Evolutionary conservation across 768 basidiomycete genomes (phyloP).

Genomic region (Lactarius tabidus): DNA sequence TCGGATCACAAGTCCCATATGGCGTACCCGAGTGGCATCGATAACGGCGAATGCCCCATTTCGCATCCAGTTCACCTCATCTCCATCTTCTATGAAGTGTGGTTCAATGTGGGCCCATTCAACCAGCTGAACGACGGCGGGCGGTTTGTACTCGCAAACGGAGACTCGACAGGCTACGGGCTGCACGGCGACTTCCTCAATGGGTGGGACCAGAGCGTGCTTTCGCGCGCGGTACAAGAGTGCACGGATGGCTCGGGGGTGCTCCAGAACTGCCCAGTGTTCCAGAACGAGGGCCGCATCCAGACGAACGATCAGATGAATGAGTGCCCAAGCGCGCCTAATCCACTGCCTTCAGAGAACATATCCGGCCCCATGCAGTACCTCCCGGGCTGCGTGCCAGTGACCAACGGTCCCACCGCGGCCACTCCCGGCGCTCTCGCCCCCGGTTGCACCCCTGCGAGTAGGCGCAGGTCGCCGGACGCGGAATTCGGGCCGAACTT

Average conservation of each 20-base stretch:
- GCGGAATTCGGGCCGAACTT: background rate
- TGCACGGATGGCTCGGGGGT: constrained; percentile 24
- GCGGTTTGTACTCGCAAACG: constrained; percentile 39
- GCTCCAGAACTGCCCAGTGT: constrained; percentile 1
- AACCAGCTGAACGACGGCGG: constrained; percentile 30
- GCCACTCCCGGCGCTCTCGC: background rate
- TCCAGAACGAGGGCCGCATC: constrained; percentile 1
- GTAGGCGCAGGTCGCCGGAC: constrained; percentile 4
- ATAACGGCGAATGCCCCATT: background rate
- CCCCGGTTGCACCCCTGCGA: background rate
- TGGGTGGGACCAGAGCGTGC: constrained; percentile 41
- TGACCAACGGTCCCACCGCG: background rate
- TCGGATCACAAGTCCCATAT: constrained; percentile 38
- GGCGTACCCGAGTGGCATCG: constrained; percentile 29
- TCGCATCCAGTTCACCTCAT: constrained; percentile 36
- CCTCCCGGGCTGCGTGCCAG: constrained; percentile 9
- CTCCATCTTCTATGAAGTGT: constrained; percentile 41
- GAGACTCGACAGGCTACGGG: constrained; percentile 43
- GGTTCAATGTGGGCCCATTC: constrained; percentile 31
- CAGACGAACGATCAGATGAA: background rate
- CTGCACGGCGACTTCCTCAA: constrained; percentile 38
- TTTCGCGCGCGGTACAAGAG: constrained; percentile 36
- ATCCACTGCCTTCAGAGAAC: background rate
- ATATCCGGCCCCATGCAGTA: background rate
- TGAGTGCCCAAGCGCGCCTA: background rate